Base-by-base conservation (phyloP, 2,329 filamentous ascomycete species). In the Lachnellula arida region DNA sequence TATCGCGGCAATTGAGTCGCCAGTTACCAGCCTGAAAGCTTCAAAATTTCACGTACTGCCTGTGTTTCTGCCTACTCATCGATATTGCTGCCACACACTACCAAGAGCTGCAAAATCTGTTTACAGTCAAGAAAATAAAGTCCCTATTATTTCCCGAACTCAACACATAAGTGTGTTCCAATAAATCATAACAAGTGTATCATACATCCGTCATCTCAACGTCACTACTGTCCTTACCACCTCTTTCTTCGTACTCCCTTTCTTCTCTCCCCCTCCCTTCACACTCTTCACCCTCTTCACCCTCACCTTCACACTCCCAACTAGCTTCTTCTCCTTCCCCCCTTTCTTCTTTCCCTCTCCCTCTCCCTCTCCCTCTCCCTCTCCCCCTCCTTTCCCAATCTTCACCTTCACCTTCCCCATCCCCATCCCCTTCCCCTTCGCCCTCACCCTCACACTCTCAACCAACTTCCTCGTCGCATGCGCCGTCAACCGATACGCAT, bases 401-500 rank as follows among this genome's bases (percentile, higher is more conserved):
- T 39, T 6, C 4, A 11, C 35, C 35, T 39, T 39, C 46, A 1
- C 44, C 44, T 28, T 37, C 7, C 15, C 15, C n/a, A 15, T 25
- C 17, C 15, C 34, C 48, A 39, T 49, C 39, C 40, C 23, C 47
- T n/a, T 32, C 5, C 5, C 14, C 39, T 17, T 32, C 51, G n/a
- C 22, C 40, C 22, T 57, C 32, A 5, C 28, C 46, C 17, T 39
- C 46, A 22, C 37, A 15, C 6, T 15, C 39, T 15, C 28, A 0
- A 52, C n/a, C 15, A 15, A 40, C 22, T 53, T 39, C 3, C 2
- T 12, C 34, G 55, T 53, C 25, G 28, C 55, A 35, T 54, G 51
- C 4, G 28, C 51, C 39, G 56, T 60, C 48, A 56, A 53, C 11
- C 52, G 15, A 46, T 60, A 60, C n/a, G 28, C 43, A 47, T 58